Base-by-base conservation (phyloP, 2,329 filamentous ascomycete species). In the Aaosphaeria arxii region DNA sequence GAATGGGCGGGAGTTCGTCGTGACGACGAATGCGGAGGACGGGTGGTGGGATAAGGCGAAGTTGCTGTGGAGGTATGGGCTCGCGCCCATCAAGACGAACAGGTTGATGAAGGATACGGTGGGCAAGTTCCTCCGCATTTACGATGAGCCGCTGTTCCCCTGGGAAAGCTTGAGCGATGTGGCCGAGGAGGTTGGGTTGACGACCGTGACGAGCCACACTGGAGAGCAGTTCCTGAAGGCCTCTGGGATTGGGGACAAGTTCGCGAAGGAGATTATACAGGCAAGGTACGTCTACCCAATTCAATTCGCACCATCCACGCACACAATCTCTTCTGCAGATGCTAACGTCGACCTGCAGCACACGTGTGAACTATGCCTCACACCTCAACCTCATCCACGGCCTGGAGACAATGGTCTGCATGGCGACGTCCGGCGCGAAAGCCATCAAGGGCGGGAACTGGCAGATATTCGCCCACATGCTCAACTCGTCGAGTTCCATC, bases 321-420 rank as follows among this genome's bases (percentile, higher is more conserved):
- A 9, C 11, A 2, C n/a, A n/a, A 40, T 40, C 3, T 40, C 29
- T 45, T 28, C 13, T 38, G 35, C 40, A 52, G 32, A 57, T 31
- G 33, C 48, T 48, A 40, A 52, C 42, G 6, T 11, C 7, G 7
- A 13, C 32, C 41, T 9, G 28, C 1, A 88, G 85, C 48, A 96
- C 94, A 1, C 81, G 94, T 17, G 92, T 96, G 54, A 97, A 97
- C 70, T 99, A 96, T 71, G 94, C 88, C 1, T 89, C 91, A 43
- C 96, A 97, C 58, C 71, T 97, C 9, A 81, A 77, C n/a, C 75
- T 84, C 33, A 94, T 97, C 42, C 91, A 97, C 62, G 94, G 90
- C 0, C 73, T 99, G 1, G 90, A 95, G 61, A 84, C 91, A 1
- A 90, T 96, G 87, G 87, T 95, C 2, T 92, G 91, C 40, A 89